These are phyloP conservation scores for Corinectria fuckeliana DNA, from an alignment of 2,329 filamentous ascomycete genomes.

Conservation along the genomic window DNA sequence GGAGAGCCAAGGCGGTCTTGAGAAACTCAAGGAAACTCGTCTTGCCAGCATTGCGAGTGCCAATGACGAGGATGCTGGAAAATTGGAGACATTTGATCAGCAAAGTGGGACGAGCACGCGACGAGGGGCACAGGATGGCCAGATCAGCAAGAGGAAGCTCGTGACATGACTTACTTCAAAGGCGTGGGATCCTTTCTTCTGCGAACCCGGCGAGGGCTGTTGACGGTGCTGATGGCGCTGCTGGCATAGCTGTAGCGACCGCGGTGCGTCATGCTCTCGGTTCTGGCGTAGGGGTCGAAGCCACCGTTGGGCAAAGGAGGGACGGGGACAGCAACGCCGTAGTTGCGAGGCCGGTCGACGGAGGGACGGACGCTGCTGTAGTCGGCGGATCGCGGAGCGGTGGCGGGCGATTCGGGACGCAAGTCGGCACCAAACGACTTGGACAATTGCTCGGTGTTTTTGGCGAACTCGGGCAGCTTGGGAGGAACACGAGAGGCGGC, in stretches of 20 bases:
- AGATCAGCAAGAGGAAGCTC: neutral
- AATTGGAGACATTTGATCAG: slow-evolving; percentile 23
- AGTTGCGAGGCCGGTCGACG: slow-evolving; percentile 55
- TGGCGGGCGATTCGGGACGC: slow-evolving; percentile 67
- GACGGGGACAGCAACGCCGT: slow-evolving; percentile 53
- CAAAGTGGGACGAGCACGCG: neutral
- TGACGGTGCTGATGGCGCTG: slow-evolving; percentile 87
- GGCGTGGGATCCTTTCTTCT: slow-evolving; percentile 97
- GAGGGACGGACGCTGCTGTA: slow-evolving; percentile 54
- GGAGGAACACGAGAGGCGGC: slow-evolving; percentile 55
- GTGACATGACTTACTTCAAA: slow-evolving; percentile 80
- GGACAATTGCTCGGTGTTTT: slow-evolving; percentile 53
- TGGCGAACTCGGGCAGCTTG: slow-evolving; percentile 60
- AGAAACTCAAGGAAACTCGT: slow-evolving; percentile 97
- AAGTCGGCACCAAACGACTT: slow-evolving; percentile 59
- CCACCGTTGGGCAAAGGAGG: slow-evolving; percentile 68
- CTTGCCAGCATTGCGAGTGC: slow-evolving; percentile 87
- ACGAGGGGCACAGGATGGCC: neutral
- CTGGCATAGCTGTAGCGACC: slow-evolving; percentile 96
- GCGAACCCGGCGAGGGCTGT: slow-evolving; percentile 88
- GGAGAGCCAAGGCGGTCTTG: slow-evolving; percentile 81
- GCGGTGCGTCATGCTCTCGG: slow-evolving; percentile 95
- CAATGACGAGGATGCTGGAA: slow-evolving; percentile 84
- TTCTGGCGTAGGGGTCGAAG: slow-evolving; percentile 79
- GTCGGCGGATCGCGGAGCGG: slow-evolving; percentile 57